A percentile compares a stretch with the other conserved stretches of the same genome.
Evolutionary conservation across 331 rosid genomes (phyloP).

Genomic region (Rosa hybrid): DNA sequence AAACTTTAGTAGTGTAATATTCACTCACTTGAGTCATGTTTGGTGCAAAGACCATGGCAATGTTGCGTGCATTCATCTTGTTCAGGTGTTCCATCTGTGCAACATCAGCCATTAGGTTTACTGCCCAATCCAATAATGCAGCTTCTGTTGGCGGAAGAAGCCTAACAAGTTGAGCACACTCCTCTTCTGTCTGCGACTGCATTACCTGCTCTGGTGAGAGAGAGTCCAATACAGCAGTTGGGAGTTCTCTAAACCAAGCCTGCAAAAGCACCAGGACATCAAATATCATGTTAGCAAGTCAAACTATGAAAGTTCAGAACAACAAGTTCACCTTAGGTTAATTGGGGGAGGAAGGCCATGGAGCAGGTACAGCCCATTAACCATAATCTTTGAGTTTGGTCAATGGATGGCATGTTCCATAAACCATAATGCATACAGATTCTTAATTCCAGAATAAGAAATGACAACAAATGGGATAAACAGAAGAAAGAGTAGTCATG

Average conservation of each 20-base stretch:
- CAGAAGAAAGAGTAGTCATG: not conserved
- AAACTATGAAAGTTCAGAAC: not conserved
- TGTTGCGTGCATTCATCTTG: constrained; percentile 96
- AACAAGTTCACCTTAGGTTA: constrained; percentile 18
- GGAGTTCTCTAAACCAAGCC: constrained; percentile 99
- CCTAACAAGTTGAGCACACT: constrained; percentile 77
- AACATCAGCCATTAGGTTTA: constrained; percentile 95
- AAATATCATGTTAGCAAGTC: constrained; percentile 2
- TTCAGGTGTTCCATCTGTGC: constrained; percentile 82
- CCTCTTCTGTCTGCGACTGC: constrained; percentile 89
- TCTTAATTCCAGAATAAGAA: not conserved
- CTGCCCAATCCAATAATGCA: constrained; percentile 91
- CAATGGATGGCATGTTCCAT: not conserved
- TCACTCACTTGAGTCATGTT: constrained; percentile 93
- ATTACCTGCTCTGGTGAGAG: constrained; percentile 93
- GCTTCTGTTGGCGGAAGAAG: constrained; percentile 92
- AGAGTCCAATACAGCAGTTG: constrained; percentile 85
- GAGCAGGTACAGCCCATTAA: not conserved
- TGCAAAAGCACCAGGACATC: constrained; percentile 29
- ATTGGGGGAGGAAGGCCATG: not conserved
- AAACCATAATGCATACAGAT: not conserved
- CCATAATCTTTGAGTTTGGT: constrained; percentile 6
- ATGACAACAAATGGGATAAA: not conserved
- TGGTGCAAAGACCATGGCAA: constrained; percentile 99
- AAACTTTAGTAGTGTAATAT: not conserved